phyloP scores from a whole-genome alignment of 495 filamentous ascomycete genomes.

The Hypoxylon subgilvum region DNA sequence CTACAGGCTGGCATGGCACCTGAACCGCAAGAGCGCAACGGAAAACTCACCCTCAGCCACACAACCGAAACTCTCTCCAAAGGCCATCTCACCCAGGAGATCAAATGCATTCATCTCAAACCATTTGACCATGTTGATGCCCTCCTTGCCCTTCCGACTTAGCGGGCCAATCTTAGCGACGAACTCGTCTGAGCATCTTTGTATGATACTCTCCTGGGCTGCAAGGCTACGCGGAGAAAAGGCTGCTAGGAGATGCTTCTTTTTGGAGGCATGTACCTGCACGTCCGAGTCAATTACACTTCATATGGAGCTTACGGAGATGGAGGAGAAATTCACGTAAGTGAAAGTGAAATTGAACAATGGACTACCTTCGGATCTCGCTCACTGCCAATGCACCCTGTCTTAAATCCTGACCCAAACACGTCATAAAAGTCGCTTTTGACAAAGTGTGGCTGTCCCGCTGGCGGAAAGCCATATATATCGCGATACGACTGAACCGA shows the following conservation, averaged over 20 bases:
- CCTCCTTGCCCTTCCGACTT: background rate
- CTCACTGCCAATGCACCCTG: constrained; percentile 37
- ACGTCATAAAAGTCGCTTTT: constrained; percentile 42
- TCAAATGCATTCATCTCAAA: constrained; percentile 40
- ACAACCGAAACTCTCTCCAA: constrained; percentile 41
- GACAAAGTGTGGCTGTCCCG: constrained; percentile 32
- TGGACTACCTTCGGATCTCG: constrained; percentile 24
- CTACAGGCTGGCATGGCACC: too few relatives aligned
- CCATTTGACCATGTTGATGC: constrained; percentile 29
- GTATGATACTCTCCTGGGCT: constrained; percentile 52
- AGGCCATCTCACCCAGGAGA: constrained; percentile 46
- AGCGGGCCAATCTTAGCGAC: constrained; percentile 38
- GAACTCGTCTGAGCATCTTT: constrained; percentile 44
- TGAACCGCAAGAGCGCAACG: background rate
- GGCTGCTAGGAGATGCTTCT: constrained; percentile 40
- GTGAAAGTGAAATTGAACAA: constrained; percentile 14
- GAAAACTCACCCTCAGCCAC: background rate
- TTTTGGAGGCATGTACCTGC: constrained; percentile 41
- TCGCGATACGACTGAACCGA: constrained; percentile 48
- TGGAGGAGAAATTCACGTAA: too few relatives aligned
- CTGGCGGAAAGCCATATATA: constrained; percentile 46
- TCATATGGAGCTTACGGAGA: background rate
- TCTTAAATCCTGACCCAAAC: constrained; percentile 39
- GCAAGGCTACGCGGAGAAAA: constrained; percentile 44
- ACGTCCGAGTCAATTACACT: background rate